phyloP scores from a whole-genome alignment of 1,284 basidiomycete genomes.

The Marasmius sp. region DNA sequence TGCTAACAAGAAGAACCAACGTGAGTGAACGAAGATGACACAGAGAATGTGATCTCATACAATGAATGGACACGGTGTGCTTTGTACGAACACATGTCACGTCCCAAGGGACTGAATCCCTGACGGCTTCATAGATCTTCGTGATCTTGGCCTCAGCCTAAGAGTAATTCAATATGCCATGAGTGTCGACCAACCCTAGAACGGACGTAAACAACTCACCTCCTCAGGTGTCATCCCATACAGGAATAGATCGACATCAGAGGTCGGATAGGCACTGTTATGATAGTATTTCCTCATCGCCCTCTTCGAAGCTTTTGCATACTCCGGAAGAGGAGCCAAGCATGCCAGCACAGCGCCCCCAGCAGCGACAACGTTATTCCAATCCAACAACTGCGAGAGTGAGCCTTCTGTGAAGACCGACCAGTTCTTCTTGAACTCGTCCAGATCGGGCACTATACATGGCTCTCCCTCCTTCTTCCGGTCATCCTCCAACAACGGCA shows the following conservation, averaged over 20 bases:
- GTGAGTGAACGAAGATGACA: not conserved
- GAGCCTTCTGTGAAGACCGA: slow-evolving; percentile 56
- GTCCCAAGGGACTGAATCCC: slow-evolving; percentile 64
- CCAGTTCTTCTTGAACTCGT: slow-evolving; percentile 62
- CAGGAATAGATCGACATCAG: slow-evolving; percentile 61
- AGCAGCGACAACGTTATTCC: slow-evolving; percentile 61
- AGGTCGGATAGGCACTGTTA: slow-evolving; percentile 50
- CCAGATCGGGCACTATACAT: slow-evolving; percentile 44
- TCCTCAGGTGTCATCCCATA: slow-evolving; percentile 55
- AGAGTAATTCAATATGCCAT: not conserved
- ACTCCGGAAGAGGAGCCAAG: slow-evolving; percentile 46
- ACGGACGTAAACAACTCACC: slow-evolving; percentile 23
- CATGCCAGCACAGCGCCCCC: slow-evolving; percentile 60
- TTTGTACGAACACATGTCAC: slow-evolving; percentile 65
- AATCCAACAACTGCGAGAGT: slow-evolving; percentile 53
- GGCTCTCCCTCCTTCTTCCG: slow-evolving; percentile 44
- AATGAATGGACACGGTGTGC: slow-evolving; percentile 62
- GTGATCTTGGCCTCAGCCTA: slow-evolving; percentile 59
- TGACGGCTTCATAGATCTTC: slow-evolving; percentile 57
- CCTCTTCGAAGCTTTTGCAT: slow-evolving; percentile 48
- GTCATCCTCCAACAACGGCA: slow-evolving; percentile 38
- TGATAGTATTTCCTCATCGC: slow-evolving; percentile 57
- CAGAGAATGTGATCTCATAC: slow-evolving; percentile 27
- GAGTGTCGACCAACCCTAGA: not conserved
- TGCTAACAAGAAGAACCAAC: slow-evolving; percentile 28